These are phyloP conservation scores for Jaapia argillacea DNA, from an alignment of 768 basidiomycete species.

Conservation along the genomic window DNA sequence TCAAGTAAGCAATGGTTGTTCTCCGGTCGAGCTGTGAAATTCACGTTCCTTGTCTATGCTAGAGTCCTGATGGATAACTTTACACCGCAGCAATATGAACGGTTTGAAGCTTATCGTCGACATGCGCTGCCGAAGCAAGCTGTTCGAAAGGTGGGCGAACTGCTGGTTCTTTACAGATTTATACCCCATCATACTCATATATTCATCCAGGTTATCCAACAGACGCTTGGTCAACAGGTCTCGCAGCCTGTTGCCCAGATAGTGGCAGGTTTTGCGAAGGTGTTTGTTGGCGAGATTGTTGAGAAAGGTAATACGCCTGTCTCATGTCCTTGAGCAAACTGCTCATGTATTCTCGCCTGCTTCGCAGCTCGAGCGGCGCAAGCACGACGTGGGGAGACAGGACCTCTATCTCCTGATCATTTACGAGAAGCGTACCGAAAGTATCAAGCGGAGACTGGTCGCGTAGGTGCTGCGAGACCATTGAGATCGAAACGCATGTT, in stretches of 20 bases:
- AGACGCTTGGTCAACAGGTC: constrained; percentile 70
- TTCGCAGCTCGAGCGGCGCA: constrained; percentile 67
- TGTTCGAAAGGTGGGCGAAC: constrained; percentile 62
- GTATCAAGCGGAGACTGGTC: constrained; percentile 75
- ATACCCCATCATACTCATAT: neutral
- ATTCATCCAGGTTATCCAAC: constrained; percentile 62
- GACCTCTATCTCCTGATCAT: constrained; percentile 81
- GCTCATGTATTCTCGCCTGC: too few species aligned
- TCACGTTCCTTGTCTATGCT: constrained; percentile 6
- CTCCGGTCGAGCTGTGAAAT: neutral
- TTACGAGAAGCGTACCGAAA: constrained; percentile 81
- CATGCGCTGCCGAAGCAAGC: constrained; percentile 78
- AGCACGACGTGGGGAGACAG: constrained; percentile 56
- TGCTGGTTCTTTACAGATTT: neutral
- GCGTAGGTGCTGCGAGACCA: constrained; percentile 70
- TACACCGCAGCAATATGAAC: constrained; percentile 72
- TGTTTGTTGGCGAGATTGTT: constrained; percentile 88
- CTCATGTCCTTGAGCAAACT: neutral
- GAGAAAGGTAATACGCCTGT: constrained; percentile 56
- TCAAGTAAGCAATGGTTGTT: constrained; percentile 43
- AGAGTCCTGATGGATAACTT: constrained; percentile 89
- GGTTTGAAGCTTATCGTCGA: constrained; percentile 82
- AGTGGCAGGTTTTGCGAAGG: constrained; percentile 83
- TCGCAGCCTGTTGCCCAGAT: constrained; percentile 84
- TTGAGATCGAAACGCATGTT: constrained; percentile 66